phyloP scores from a whole-genome alignment of 1,284 basidiomycete genomes.

The Trichosporon sp. region DNA sequence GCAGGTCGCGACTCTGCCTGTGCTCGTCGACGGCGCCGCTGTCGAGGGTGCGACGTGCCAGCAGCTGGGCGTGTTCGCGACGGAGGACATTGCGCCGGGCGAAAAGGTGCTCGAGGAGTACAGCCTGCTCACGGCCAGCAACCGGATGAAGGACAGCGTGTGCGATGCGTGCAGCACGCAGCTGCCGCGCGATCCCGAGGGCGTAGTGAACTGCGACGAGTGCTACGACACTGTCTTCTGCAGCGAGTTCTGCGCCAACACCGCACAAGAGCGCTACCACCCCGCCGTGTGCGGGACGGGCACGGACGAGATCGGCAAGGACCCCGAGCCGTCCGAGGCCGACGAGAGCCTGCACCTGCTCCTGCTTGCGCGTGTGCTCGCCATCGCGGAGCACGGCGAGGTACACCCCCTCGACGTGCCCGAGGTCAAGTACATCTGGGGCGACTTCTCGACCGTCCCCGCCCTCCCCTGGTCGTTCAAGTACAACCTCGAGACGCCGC shows the following conservation, averaged over 20 bases:
- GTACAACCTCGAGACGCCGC: conserved; percentile 15
- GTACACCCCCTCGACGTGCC: conserved; percentile 13
- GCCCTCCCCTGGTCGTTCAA: conserved; percentile 15
- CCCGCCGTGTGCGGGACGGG: conserved; percentile 14
- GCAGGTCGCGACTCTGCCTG: conserved; percentile 8
- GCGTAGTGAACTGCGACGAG: conserved; percentile 9
- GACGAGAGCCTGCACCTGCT: conserved; percentile 13
- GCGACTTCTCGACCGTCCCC: conserved; percentile 10
- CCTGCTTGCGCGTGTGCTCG: conserved; percentile 14
- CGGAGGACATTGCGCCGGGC: conserved; percentile 16
- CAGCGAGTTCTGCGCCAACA: conserved; percentile 9
- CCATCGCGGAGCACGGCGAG: conserved; percentile 9
- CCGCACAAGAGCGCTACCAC: conserved; percentile 15
- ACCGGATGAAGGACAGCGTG: conserved; percentile 11
- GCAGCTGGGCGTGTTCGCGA: conserved; percentile 18
- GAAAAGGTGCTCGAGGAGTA: conserved; percentile 16
- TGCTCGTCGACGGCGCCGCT: conserved; percentile 5
- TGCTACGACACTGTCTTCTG: conserved; percentile 17
- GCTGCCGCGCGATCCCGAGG: conserved; percentile 4
- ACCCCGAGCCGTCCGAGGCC: conserved; percentile 9
- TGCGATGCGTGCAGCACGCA: conserved; percentile 17
- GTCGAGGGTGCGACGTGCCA: conserved; percentile 3
- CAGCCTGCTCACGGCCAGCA: conserved; percentile 15
- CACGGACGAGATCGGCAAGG: conserved; percentile 15
- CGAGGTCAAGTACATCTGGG: conserved; percentile 19